Evolutionary conservation across 1,139 yeast species (phyloP).

Genomic region (Magnusiomyces tetraspermus): DNA sequence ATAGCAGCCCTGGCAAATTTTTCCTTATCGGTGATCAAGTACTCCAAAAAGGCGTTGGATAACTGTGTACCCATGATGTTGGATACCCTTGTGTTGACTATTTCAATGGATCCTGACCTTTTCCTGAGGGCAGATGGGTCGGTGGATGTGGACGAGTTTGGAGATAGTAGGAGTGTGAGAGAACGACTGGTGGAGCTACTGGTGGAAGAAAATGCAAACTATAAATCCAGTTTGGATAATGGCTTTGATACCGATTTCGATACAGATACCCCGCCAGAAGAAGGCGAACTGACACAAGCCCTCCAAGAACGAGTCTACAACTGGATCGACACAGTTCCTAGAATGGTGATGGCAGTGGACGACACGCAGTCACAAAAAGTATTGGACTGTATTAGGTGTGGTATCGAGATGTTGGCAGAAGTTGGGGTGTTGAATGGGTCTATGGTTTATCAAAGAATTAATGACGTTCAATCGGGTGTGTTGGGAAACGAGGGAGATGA

Average conservation of each 20-base stretch:
- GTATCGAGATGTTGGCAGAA: background rate
- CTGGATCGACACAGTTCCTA: constrained; percentile 29
- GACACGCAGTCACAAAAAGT: constrained; percentile 19
- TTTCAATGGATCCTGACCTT: constrained; percentile 2
- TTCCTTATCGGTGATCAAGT: constrained; percentile 25
- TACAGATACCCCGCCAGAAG: too few species aligned
- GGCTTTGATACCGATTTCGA: too few species aligned
- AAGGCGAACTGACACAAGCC: background rate
- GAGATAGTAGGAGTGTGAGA: too few species aligned
- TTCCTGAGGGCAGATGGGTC: background rate
- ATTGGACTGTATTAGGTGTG: constrained; percentile 16
- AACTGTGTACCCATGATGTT: constrained; percentile 30
- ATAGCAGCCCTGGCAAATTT: constrained; percentile 28
- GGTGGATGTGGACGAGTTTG: too few species aligned
- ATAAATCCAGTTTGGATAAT: too few species aligned
- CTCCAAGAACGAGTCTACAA: constrained; percentile 23
- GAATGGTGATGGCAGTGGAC: constrained; percentile 25
- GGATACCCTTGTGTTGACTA: constrained; percentile 25
- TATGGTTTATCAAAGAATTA: too few species aligned
- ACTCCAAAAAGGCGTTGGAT: constrained; percentile 32
- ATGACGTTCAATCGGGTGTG: too few species aligned
- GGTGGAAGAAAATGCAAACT: too few species aligned
- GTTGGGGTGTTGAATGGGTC: background rate
- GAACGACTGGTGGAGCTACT: too few species aligned
- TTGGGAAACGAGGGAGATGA: background rate